phyloP scores from a whole-genome alignment of 1,284 basidiomycete genomes.

The Afroboletus lepidellus region DNA sequence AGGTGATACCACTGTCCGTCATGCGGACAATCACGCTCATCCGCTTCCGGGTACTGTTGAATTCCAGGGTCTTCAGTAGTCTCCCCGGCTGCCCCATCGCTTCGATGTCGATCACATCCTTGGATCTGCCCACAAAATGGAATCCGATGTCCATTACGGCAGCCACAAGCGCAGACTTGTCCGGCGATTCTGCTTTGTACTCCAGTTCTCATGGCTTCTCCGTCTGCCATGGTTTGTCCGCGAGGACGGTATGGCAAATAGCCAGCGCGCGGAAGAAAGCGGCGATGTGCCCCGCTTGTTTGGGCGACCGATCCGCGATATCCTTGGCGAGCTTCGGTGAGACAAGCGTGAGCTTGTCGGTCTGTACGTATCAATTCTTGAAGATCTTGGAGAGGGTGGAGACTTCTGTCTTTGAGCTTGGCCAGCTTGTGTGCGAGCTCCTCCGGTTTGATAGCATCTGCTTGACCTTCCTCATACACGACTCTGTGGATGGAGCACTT shows the following conservation, averaged over 20 bases:
- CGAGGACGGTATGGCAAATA: constrained; percentile 88
- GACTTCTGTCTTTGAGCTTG: constrained; percentile 85
- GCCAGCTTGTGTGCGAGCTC: constrained; percentile 70
- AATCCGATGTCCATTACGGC: constrained; percentile 93
- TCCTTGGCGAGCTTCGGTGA: constrained; percentile 82
- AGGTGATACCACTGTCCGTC: constrained; percentile 89
- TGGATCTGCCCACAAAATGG: constrained; percentile 80
- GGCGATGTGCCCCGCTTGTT: constrained; percentile 69
- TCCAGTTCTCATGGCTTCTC: constrained; percentile 68
- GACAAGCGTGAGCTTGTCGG: constrained; percentile 85
- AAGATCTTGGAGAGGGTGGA: constrained; percentile 71
- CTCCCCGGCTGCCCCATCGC: constrained; percentile 87
- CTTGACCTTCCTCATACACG: constrained; percentile 84
- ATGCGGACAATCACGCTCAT: constrained; percentile 94
- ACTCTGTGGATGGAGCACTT: constrained; percentile 89
- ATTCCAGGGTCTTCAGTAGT: constrained; percentile 92
- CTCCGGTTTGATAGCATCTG: constrained; percentile 61
- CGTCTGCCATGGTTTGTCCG: constrained; percentile 69
- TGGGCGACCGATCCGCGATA: constrained; percentile 58
- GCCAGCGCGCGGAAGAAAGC: constrained; percentile 92
- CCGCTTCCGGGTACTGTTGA: constrained; percentile 96
- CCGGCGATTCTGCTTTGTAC: constrained; percentile 95
- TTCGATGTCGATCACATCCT: constrained; percentile 83
- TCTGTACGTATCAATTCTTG: constrained; percentile 87
- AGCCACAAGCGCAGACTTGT: constrained; percentile 91